Percentiles rank a stretch among this genome's conserved stretches.
These are phyloP conservation scores for Ogataea parapolymorpha DNA, from an alignment of 805 yeast genomes.

Conservation along the genomic window DNA sequence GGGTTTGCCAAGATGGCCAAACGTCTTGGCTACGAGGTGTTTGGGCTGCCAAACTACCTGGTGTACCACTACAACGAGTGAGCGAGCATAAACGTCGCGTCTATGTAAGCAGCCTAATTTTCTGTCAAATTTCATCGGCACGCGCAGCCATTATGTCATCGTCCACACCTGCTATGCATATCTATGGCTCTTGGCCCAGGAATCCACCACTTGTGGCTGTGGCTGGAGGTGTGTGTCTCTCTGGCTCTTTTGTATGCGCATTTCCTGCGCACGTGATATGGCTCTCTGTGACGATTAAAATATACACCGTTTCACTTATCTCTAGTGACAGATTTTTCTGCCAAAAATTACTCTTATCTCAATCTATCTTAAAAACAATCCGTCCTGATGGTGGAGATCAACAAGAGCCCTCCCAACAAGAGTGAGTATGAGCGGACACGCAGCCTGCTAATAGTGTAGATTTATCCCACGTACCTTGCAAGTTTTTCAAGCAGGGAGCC, in stretches of 20 bases:
- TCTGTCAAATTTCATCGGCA: background rate
- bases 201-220: background rate
- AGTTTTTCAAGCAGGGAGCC: constrained; percentile 85
- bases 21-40: constrained; percentile 84
- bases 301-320: constrained; percentile 4
- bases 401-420: constrained; percentile 25
- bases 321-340: constrained; percentile 1
- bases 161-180: background rate
- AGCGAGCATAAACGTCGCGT: background rate
- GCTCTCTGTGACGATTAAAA: background rate
- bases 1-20: constrained; percentile 99
- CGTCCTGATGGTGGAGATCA: constrained; percentile 1
- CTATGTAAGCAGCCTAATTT: background rate
- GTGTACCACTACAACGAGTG: constrained; percentile 88
- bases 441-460: constrained; percentile 34
- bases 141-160: background rate
- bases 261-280: background rate
- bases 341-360: constrained; percentile 8
- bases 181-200: background rate
- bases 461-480: constrained; percentile 93
- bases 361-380: background rate
- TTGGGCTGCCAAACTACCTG: constrained; percentile 90
- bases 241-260: background rate
- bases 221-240: background rate
- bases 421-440: constrained; percentile 15